Evolutionary conservation across 345 rosid species (phyloP).

Genomic region (Stellera chamaejasme): DNA sequence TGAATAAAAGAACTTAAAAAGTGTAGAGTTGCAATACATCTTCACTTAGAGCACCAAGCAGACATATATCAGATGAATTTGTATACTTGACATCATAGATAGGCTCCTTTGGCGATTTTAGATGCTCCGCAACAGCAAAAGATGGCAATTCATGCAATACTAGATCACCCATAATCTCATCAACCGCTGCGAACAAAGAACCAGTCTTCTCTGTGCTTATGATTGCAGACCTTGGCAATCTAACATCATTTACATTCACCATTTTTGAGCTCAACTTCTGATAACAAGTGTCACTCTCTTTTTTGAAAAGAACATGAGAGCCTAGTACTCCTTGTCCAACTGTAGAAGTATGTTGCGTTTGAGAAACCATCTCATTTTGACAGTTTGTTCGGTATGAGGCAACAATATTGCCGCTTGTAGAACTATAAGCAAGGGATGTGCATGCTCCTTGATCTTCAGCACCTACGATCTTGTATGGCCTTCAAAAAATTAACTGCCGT

Average conservation of each 20-base stretch:
- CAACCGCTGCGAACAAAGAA: constrained; percentile 47
- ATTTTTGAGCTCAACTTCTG: constrained; percentile 33
- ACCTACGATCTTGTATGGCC: constrained; percentile 51
- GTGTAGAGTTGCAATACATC: constrained; percentile 53
- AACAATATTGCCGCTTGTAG: constrained; percentile 44
- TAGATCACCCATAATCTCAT: constrained; percentile 49
- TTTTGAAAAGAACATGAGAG: constrained; percentile 50
- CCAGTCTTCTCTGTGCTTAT: constrained; percentile 32
- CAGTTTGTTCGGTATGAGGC: constrained; percentile 70
- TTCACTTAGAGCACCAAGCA: constrained; percentile 60
- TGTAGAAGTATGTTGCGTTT: constrained; percentile 30
- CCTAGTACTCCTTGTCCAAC: constrained; percentile 41
- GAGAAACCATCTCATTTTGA: constrained; percentile 34
- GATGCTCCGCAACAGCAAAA: constrained; percentile 32
- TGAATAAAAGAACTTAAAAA: constrained; percentile 14
- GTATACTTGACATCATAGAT: constrained; percentile 55
- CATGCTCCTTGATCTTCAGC: constrained; percentile 67
- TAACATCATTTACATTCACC: constrained; percentile 49
- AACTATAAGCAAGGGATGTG: constrained; percentile 61
- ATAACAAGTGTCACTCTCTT: constrained; percentile 28
- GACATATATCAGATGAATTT: constrained; percentile 16
- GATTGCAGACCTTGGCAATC: constrained; percentile 61
- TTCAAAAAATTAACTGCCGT: constrained; percentile 17
- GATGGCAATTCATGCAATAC: constrained; percentile 60
- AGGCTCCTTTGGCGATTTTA: constrained; percentile 39